These are phyloP conservation scores for Kurtzmaniella quercitrusa DNA, from an alignment of 1,139 yeast genomes.

Conservation along the genomic window DNA sequence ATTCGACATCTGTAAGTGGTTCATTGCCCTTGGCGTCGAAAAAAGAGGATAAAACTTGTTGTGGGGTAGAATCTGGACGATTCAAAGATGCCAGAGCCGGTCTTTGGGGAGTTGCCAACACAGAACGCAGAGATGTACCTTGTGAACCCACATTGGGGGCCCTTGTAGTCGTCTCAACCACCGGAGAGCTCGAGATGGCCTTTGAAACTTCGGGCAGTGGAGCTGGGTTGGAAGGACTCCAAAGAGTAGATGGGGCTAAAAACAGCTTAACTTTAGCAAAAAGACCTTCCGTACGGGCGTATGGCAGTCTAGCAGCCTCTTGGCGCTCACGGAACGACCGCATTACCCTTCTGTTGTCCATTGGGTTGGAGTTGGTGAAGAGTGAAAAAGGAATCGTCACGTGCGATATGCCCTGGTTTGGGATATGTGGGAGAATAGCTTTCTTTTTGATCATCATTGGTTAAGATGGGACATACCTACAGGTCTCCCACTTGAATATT, in stretches of 20 bases:
- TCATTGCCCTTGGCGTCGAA: constrained; percentile 71
- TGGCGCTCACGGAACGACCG: constrained; percentile 26
- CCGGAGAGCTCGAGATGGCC: constrained; percentile 1
- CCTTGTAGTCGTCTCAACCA: background rate
- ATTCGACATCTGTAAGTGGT: constrained; percentile 73
- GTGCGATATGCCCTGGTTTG: background rate
- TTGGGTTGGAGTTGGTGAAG: constrained; percentile 20
- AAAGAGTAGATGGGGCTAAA: constrained; percentile 17
- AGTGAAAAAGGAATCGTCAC: background rate
- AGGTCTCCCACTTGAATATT: too few relatives aligned
- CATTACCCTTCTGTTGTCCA: constrained; percentile 43
- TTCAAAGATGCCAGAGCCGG: background rate
- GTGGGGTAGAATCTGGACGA: constrained; percentile 21
- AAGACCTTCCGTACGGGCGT: constrained; percentile 21
- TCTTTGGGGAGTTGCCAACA: constrained; percentile 6
- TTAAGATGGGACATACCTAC: too few relatives aligned
- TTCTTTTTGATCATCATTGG: too few relatives aligned
- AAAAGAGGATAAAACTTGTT: constrained; percentile 65
- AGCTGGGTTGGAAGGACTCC: constrained; percentile 1
- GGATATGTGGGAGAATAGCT: background rate
- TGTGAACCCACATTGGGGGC: background rate
- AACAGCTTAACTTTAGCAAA: constrained; percentile 31
- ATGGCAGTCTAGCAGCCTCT: constrained; percentile 18
- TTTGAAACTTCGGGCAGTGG: background rate
- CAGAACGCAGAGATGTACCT: constrained; percentile 8